Evolutionary conservation across 2,329 filamentous ascomycete species (phyloP).

Genomic region (Cryphonectria naterciae): DNA sequence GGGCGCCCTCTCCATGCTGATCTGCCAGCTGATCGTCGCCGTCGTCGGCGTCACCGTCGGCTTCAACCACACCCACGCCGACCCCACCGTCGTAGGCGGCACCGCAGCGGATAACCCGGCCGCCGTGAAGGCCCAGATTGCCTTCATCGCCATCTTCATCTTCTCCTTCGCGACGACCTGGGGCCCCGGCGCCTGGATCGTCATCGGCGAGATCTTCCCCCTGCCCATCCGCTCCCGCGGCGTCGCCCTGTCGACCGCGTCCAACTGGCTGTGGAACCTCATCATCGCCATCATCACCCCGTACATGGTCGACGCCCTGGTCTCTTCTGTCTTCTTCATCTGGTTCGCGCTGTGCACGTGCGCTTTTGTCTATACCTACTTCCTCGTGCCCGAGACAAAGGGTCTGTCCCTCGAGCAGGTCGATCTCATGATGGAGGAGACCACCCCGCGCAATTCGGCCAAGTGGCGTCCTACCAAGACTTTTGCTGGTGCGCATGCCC

Average conservation of each 20-base stretch:
- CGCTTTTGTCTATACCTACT: slow-evolving; percentile 59
- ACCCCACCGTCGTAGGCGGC: slow-evolving; percentile 36
- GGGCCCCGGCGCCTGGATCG: slow-evolving; percentile 66
- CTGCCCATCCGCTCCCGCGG: slow-evolving; percentile 74
- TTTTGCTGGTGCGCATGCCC: slow-evolving; percentile 36
- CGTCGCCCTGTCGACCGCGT: slow-evolving; percentile 71
- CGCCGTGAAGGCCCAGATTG: slow-evolving; percentile 61
- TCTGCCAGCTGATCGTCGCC: slow-evolving; percentile 72
- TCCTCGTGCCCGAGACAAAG: slow-evolving; percentile 74
- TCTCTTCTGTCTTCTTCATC: slow-evolving; percentile 58
- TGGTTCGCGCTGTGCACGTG: slow-evolving; percentile 64
- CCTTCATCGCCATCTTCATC: slow-evolving; percentile 80
- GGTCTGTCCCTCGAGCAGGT: slow-evolving; percentile 74
- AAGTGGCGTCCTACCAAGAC: slow-evolving; percentile 42
- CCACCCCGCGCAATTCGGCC: slow-evolving; percentile 44
- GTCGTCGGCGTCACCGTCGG: slow-evolving; percentile 51
- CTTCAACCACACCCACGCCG: slow-evolving; percentile 34
- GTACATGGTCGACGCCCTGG: slow-evolving; percentile 64
- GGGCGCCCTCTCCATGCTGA: slow-evolving; percentile 71
- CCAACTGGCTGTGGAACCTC: slow-evolving; percentile 77
- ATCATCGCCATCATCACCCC: slow-evolving; percentile 65
- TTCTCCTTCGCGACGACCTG: slow-evolving; percentile 79
- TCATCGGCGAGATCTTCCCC: slow-evolving; percentile 78
- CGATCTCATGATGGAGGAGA: slow-evolving; percentile 63
- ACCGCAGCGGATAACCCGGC: slow-evolving; percentile 48